Evolutionary conservation across 202 grass and related monocot species (phyloP).

Genomic region (Panicum hallii): DNA sequence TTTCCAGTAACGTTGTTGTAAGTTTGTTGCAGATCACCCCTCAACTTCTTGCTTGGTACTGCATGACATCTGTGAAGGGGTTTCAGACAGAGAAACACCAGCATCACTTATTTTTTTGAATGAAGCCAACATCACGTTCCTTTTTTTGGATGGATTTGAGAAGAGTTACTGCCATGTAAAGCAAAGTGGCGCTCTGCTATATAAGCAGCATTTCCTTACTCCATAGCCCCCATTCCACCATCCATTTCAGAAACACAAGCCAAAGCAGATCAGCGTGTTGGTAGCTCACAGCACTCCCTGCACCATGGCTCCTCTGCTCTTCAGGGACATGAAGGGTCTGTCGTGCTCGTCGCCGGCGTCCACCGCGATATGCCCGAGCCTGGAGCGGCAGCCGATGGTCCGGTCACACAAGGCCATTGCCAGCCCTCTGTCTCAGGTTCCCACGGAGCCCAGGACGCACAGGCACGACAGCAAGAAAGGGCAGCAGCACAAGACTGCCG

Average conservation of each 20-base stretch:
- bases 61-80: background rate
- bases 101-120: background rate
- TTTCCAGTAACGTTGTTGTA: background rate
- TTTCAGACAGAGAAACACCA: background rate
- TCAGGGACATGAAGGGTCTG: slow-evolving; percentile 67
- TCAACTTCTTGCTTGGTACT: background rate
- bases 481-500: slow-evolving; percentile 41
- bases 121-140: background rate
- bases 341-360: slow-evolving; percentile 72
- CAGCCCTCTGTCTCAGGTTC: slow-evolving; percentile 32
- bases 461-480: slow-evolving; percentile 52
- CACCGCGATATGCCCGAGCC: slow-evolving; percentile 69
- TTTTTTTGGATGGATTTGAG: background rate
- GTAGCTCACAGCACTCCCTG: background rate
- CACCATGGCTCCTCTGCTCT: slow-evolving; percentile 61
- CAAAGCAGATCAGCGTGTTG: slow-evolving; percentile 15
- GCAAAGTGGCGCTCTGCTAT: slow-evolving; percentile 3
- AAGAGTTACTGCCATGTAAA: background rate
- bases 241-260: slow-evolving; percentile 18
- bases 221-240: slow-evolving; percentile 25
- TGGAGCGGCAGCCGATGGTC: slow-evolving; percentile 70
- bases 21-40: background rate
- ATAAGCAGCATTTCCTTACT: slow-evolving; percentile 21
- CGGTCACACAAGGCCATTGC: slow-evolving; percentile 47
- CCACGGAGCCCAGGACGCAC: slow-evolving; percentile 39